These are phyloP conservation scores for Mortierella sp. DNA, from an alignment of 371 early-diverging fungal genomes.

Conservation along the genomic window DNA sequence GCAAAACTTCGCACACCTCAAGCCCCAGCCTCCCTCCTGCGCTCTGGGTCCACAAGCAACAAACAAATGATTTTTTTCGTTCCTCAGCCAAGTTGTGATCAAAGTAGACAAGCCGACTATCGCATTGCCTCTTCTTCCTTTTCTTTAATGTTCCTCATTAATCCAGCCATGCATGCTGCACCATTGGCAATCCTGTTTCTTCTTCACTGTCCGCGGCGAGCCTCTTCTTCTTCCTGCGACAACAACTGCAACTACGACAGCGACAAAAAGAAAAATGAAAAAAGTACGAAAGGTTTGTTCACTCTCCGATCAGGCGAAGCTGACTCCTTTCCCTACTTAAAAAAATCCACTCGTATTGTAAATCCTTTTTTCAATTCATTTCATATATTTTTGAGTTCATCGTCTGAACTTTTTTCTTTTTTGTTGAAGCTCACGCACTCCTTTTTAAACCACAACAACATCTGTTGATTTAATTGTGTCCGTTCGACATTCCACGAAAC, in stretches of 20 bases:
- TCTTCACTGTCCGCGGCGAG: slow-evolving; percentile 1
- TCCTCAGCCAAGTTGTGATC: background rate
- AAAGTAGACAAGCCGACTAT: no score
- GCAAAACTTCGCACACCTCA: background rate
- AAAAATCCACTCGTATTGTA: slow-evolving; percentile 5
- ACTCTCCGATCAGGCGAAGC: slow-evolving; percentile 14
- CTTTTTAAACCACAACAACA: background rate
- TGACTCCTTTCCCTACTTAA: slow-evolving; percentile 10
- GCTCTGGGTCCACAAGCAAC: background rate
- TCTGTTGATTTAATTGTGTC: background rate
- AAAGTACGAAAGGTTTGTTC: background rate
- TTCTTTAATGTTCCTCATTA: background rate
- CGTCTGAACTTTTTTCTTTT: background rate
- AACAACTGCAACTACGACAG: background rate
- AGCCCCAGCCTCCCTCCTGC: no score
- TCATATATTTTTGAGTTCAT: background rate
- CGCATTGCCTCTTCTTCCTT: background rate
- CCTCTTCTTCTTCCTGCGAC: background rate
- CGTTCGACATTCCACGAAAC: background rate
- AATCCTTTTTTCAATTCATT: slow-evolving; percentile 6
- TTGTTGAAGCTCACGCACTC: background rate
- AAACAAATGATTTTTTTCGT: background rate
- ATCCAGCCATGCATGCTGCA: background rate
- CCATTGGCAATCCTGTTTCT: background rate
- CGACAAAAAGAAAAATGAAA: background rate